Base-by-base conservation (phyloP, 2,329 filamentous ascomycete genomes). In the Endoconidiophora laricicola region DNA sequence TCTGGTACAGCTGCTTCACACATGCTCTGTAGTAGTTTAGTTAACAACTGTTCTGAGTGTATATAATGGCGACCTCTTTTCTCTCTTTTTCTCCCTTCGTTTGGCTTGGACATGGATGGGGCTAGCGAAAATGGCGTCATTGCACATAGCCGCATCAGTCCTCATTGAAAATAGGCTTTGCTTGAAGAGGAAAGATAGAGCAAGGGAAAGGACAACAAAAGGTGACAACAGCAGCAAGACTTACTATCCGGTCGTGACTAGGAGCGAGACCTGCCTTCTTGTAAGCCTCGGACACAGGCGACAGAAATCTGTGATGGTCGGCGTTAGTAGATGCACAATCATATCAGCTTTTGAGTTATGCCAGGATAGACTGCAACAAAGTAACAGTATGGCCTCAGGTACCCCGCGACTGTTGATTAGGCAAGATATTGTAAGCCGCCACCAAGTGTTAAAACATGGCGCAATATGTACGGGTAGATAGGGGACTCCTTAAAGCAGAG, bases 1-100 rank as follows among this genome's bases (percentile, higher is more conserved):
- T 83, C 73, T 57, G 79, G 75, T 22, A 86, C 80, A 6, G 86
- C 87, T 37, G 93, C 70, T 58, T 83, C 76, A 64, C 86, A 94
- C 88, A 95, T 95, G 55, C 81, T 61, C 54, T 54, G 39, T 43
- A 33, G 39, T 20, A 12, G 42, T 20, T 10, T 18, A n/a, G 44
- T 51, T 51, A 51, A 44, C 44, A 29, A 24, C 14, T 12, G 2
- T 20, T 46, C 20, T 2, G 12, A 5, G 20, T 42, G 40, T 4
- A 12, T 42, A n/a, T 14, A 9, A 33, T 33, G 29, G 29, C 12
- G 29, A 33, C 1, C 1, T 6, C 5, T 33, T 33, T 33, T 33
- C 29, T 1, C 12, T 12, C 12, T 12, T 10, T 33, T 7, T 33
- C 12, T 33, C 12, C 29, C 29, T 33, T 12, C 29, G 7, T 33